A percentile compares a stretch with the other conserved stretches of the same genome.
These are phyloP conservation scores for Sclerotinia subarctica DNA, from an alignment of 2,329 filamentous ascomycete genomes.

Conservation along the genomic window DNA sequence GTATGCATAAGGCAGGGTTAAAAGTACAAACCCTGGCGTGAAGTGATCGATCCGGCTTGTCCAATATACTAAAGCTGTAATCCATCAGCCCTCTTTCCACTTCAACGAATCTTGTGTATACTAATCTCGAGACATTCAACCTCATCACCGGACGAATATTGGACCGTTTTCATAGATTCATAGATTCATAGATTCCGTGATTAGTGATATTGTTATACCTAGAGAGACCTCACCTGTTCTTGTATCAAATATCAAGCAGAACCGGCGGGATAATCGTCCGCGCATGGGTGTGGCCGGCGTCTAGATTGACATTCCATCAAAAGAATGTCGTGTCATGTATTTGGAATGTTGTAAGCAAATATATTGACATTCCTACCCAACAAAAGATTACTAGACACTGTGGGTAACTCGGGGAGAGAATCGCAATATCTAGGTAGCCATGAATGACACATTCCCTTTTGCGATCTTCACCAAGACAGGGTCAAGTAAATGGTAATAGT, in stretches of 20 bases:
- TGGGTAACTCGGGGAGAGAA: too few relatives aligned
- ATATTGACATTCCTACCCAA: background rate
- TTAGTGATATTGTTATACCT: too few relatives aligned
- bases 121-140: too few relatives aligned
- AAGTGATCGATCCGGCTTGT: background rate
- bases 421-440: background rate
- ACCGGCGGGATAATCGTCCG: too few relatives aligned
- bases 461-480: background rate
- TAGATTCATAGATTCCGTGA: too few relatives aligned
- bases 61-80: background rate
- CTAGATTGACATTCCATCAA: background rate
- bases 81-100: background rate
- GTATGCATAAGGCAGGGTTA: constrained; percentile 7
- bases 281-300: too few relatives aligned
- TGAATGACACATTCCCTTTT: too few relatives aligned
- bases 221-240: too few relatives aligned
- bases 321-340: background rate
- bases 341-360: background rate
- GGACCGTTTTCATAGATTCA: too few relatives aligned
- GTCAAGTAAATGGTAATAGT: background rate
- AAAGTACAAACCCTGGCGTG: background rate
- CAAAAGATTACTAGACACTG: background rate
- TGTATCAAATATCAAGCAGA: too few relatives aligned
- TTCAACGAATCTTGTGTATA: background rate
- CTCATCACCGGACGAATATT: too few relatives aligned